These are phyloP conservation scores for Syzygium jambos DNA, from an alignment of 345 rosid species.

Conservation along the genomic window DNA sequence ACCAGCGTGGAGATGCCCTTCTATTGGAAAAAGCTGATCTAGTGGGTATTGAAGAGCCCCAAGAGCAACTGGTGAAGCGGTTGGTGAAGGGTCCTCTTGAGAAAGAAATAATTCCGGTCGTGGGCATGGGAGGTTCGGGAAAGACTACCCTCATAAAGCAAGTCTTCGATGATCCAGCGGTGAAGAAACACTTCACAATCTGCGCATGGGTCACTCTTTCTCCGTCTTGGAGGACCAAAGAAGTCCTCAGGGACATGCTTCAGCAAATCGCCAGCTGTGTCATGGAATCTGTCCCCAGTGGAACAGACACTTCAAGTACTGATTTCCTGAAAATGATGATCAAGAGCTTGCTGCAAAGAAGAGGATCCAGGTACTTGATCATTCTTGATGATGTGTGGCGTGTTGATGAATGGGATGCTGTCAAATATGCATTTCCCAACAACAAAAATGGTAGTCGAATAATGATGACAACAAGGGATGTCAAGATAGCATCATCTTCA, in stretches of 20 bases:
- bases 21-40: slow-evolving; percentile 19
- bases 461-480: slow-evolving; percentile 15
- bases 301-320: not conserved
- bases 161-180: slow-evolving; percentile 10
- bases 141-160: slow-evolving; percentile 25
- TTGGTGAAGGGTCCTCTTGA: slow-evolving; percentile 3
- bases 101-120: slow-evolving; percentile 11
- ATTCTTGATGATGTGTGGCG: slow-evolving; percentile 16
- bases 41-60: slow-evolving; percentile 15
- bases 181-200: slow-evolving; percentile 8
- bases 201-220: slow-evolving; percentile 17
- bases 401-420: slow-evolving; percentile 5
- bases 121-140: slow-evolving; percentile 29
- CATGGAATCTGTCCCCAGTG: slow-evolving; percentile 2
- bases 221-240: slow-evolving; percentile 7
- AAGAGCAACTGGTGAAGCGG: not conserved
- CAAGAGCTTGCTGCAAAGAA: not conserved
- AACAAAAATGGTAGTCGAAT: slow-evolving; percentile 6
- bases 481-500: slow-evolving; percentile 4
- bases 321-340: not conserved
- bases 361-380: slow-evolving; percentile 6
- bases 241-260: slow-evolving; percentile 10
- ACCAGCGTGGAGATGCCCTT: slow-evolving; percentile 17
- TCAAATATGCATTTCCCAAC: slow-evolving; percentile 9
- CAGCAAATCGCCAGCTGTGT: not conserved